Percentiles rank a stretch among this genome's conserved stretches.
phyloP scores from a whole-genome alignment of 257 asterid genomes.

The Solanum gandarillasii region DNA sequence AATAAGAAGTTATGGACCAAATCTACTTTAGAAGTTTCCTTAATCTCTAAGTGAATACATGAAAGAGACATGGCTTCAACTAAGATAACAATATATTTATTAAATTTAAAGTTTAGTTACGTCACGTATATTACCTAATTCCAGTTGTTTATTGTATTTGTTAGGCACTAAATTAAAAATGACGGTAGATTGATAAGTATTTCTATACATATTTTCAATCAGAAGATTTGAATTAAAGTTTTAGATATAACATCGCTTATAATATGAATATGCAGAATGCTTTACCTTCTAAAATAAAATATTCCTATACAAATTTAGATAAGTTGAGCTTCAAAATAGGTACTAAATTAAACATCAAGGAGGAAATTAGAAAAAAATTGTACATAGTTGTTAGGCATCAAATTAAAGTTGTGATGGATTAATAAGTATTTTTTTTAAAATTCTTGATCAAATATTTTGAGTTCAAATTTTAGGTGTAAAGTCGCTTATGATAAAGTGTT shows the following conservation, averaged over 20 bases:
- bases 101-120: background rate
- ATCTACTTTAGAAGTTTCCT: slow-evolving; percentile 4
- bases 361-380: too few relatives aligned
- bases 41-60: background rate
- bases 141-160: background rate
- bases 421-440: too few relatives aligned
- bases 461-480: background rate
- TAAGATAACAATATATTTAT: background rate
- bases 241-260: too few relatives aligned
- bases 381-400: too few relatives aligned
- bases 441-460: background rate
- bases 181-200: too few relatives aligned
- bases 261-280: too few relatives aligned
- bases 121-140: background rate
- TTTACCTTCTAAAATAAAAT: background rate
- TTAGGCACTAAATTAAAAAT: background rate
- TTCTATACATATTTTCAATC: too few relatives aligned
- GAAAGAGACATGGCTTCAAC: background rate
- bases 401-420: too few relatives aligned
- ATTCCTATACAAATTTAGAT: too few relatives aligned
- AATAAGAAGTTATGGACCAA: background rate
- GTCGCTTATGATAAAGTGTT: background rate
- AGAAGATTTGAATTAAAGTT: background rate
- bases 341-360: too few relatives aligned
- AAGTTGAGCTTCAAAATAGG: too few relatives aligned